Base-by-base conservation (phyloP, 306 rosid species). In the Arachis hypogaea region DNA sequence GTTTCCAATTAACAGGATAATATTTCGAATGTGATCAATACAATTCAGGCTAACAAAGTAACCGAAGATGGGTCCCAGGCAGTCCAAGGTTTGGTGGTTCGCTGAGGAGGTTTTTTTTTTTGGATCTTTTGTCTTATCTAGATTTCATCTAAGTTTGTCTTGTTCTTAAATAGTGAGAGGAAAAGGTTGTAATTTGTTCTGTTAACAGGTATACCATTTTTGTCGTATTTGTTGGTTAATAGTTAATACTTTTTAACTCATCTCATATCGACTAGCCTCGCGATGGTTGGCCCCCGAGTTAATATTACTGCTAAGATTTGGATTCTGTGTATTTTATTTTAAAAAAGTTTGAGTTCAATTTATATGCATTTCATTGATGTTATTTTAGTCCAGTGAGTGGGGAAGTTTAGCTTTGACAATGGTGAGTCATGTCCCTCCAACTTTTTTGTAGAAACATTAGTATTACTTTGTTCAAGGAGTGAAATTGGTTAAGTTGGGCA, bases 61-160 rank as follows among this genome's bases (percentile, higher is more conserved):
- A 70, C 87, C 1, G 97, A 88, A 57, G 99, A 92, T 68, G 96
- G 92, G 59, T 65, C 84, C 16, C 97, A 83, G 81, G 87, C 86
- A 51, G 73, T 84, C 68, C 96, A 89, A 83, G 92, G 97, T 59
- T 73, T 85, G 85, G 84, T 42, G 29, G 91, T 73, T 79, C 96
- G 96, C 68, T 94, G 78, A 88, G 80, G 3, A 33, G 4, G 3
- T 33, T 33, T 33, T 33, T 33, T 58, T 2, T 42, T 45, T 11
- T 22, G 49, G 10, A 67, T 67, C 63, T 44, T 63, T 81, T 76
- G 43, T 72, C 16, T 65, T 36, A 50, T 73, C 80, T 72, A 68
- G 59, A 62, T 59, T 68, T 38, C 22, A 45, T 59, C 72, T 50
- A 47, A 66, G 38, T 70, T 51, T 38, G 59, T 66, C 68, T 56